These are phyloP conservation scores for Gossypium stocksii DNA, from an alignment of 345 rosid genomes.

Conservation along the genomic window DNA sequence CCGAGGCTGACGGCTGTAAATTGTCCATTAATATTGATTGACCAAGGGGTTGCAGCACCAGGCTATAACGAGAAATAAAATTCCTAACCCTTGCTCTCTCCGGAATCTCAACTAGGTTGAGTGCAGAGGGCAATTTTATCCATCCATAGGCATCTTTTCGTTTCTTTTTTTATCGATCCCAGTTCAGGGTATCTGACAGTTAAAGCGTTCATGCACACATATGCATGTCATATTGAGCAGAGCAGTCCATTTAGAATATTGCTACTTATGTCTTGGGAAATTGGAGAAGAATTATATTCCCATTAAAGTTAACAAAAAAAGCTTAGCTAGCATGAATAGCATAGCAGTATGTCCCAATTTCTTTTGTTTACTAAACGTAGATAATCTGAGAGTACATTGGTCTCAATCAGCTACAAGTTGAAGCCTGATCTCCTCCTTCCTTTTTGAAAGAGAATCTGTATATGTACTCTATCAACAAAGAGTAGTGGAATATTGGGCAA, in stretches of 20 bases:
- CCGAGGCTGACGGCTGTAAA: neutral
- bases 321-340: neutral
- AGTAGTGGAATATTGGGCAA: neutral
- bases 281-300: neutral
- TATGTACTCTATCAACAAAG: neutral
- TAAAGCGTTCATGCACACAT: neutral
- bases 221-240: neutral
- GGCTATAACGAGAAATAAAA: no score
- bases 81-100: no score
- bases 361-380: neutral
- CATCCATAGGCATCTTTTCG: neutral
- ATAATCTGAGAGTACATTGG: neutral
- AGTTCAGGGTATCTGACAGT: neutral
- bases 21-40: no score
- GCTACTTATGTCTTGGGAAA: neutral
- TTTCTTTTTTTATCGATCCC: neutral
- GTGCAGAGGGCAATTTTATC: no score
- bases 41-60: no score
- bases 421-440: neutral
- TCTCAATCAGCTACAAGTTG: conserved; percentile 6
- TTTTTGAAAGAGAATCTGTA: neutral
- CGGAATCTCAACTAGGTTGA: neutral
- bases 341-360: no score
- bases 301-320: neutral
- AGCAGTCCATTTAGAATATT: neutral